phyloP scores from a whole-genome alignment of 257 asterid species.

The Solanum chiquidenum region DNA sequence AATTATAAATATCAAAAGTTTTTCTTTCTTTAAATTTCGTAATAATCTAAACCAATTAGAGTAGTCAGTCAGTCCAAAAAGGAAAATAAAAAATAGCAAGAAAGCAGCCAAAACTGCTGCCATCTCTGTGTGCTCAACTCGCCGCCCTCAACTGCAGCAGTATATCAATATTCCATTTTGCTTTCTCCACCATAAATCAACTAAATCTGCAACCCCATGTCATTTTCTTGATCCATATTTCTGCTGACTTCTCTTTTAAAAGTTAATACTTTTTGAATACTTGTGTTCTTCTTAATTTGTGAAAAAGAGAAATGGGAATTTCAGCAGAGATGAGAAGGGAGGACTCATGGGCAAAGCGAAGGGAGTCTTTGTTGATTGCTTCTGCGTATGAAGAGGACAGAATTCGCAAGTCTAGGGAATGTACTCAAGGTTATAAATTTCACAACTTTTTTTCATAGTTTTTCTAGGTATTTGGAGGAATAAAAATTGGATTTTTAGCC shows the following conservation, averaged over 20 bases:
- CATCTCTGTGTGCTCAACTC: neutral
- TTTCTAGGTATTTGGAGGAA: neutral
- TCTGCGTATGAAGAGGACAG: slow-evolving; percentile 30
- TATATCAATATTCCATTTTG: neutral
- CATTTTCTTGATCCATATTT: neutral
- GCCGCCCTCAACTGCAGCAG: neutral
- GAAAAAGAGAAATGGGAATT: slow-evolving; percentile 6
- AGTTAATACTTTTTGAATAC: neutral
- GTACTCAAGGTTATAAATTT: slow-evolving; percentile 21
- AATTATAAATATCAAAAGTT: too few relatives aligned
- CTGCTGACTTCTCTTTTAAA: neutral
- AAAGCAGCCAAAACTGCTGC: neutral
- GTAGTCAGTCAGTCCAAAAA: neutral
- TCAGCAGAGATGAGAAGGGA: slow-evolving; percentile 1
- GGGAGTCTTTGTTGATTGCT: slow-evolving; percentile 17
- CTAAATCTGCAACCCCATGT: neutral
- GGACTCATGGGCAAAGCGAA: neutral
- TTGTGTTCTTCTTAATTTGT: neutral
- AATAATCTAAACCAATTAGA: too few relatives aligned
- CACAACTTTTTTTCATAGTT: fast-evolving
- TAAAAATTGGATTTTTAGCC: neutral
- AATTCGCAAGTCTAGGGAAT: slow-evolving; percentile 19
- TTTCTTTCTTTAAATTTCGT: too few relatives aligned
- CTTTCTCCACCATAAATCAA: neutral
- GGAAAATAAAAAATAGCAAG: neutral